Evolutionary conservation across 495 filamentous ascomycete genomes (phyloP), one percentile per base, ranked within the genome.

Genomic region (Haplographium delicatum): DNA sequence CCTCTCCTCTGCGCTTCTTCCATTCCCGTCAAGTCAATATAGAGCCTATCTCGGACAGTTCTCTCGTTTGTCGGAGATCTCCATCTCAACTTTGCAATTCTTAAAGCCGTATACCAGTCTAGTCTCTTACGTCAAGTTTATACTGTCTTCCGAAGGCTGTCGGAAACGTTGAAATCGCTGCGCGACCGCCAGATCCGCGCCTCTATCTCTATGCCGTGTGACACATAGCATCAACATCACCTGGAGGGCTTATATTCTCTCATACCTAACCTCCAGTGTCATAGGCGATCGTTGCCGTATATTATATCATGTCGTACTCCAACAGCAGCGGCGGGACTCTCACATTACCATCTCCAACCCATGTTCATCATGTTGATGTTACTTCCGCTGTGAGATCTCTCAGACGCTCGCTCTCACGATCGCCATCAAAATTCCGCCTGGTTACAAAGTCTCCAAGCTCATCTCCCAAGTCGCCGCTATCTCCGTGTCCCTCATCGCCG

Each of bases 351-450:
- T 91, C 90, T 25, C 90, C 89, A 42, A 88, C 85, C 22, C 85
- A 88, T 56, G 79, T 83, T 48, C 84, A 87, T 57, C 81, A 84
- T 69, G 83, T 88, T 57, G 86, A 91, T 67, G 79, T 87, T 4
- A 82, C 79, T 56, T 80, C 86, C 19, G 80, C 86, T 13, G 84
- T 94, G 44, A 74, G 84, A 54, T 83, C 89, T 54, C 67, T 96
- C 34, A 78, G 89, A 34, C 84, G 89, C 56, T 94, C 90, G 18
- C 72, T 96, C 39, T 94, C 88, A 23, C 76, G 88, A 38, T 95
- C 89, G 8, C 90, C 89, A 8, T 94, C 90, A 7, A 94, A 89
- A 62, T 88, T 90, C 58, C 78, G 76, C 28, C 65, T 91, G 22
- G 68, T 81, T 35, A 72, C 77, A 23, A 76, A 78, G 46, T 73